phyloP scores from a whole-genome alignment of 305 asterid genomes.

The Fraxinus sp. region DNA sequence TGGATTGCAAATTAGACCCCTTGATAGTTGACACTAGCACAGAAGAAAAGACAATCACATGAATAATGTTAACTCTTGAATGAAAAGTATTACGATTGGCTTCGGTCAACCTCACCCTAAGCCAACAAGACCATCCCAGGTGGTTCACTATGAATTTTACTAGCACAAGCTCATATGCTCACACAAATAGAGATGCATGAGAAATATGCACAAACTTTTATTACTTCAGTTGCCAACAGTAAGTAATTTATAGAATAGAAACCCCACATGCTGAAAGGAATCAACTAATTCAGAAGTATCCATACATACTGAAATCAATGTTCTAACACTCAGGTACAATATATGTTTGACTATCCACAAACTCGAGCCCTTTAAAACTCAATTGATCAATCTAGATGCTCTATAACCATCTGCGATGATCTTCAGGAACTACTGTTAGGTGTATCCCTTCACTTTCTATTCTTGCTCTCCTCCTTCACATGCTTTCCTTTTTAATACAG shows the following conservation, averaged over 20 bases:
- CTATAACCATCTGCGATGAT: not conserved
- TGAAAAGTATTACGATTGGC: not conserved
- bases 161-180: not conserved
- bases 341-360: constrained; percentile 2
- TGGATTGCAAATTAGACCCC: not conserved
- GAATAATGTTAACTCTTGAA: not conserved
- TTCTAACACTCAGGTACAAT: not conserved
- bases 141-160: not conserved
- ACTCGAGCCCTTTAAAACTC: constrained; percentile 22
- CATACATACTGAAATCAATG: constrained; percentile 17
- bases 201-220: not conserved
- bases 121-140: not conserved
- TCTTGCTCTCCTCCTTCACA: constrained; percentile 59
- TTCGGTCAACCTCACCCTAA: not conserved
- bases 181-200: not conserved
- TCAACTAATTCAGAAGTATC: not conserved
- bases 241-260: not conserved
- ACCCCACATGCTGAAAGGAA: not conserved
- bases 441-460: constrained; percentile 40
- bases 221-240: not conserved
- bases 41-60: not conserved
- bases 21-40: not conserved
- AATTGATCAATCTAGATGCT: not conserved
- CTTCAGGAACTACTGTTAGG: not conserved
- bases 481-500: constrained; percentile 73